Percentiles rank a stretch among this genome's conserved stretches.
Evolutionary conservation across 2,329 filamentous ascomycete genomes (phyloP).

Genomic region (Waltergamsia citrina): DNA sequence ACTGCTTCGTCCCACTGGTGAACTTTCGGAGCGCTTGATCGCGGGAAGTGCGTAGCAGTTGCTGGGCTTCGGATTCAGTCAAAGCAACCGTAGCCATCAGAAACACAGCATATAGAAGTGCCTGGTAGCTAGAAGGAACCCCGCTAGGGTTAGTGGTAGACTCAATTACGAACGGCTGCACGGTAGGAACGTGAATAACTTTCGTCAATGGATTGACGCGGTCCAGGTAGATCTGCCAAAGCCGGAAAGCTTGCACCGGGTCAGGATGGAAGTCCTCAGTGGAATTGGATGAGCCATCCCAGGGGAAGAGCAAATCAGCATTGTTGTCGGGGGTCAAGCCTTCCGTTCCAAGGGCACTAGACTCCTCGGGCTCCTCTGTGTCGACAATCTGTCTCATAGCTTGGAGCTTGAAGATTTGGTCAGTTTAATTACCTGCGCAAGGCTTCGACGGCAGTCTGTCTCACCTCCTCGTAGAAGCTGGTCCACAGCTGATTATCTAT

Average conservation of each 20-base stretch:
- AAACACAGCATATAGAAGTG: conserved; percentile 58
- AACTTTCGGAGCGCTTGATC: conserved; percentile 41
- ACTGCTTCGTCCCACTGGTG: conserved; percentile 38
- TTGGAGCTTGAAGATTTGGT: conserved; percentile 31
- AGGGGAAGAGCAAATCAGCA: conserved; percentile 36
- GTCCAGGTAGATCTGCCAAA: conserved; percentile 69
- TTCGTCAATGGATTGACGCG: conserved; percentile 69
- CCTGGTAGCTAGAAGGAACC: conserved; percentile 49
- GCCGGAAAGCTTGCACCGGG: conserved; percentile 54
- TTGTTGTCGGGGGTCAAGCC: conserved; percentile 41
- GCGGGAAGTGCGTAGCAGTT: conserved; percentile 38
- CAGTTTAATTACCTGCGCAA: not conserved
- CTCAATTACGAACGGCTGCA: conserved; percentile 57
- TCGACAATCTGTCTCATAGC: conserved; percentile 52
- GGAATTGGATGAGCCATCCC: conserved; percentile 26
- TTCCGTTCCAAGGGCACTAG: conserved; percentile 37
- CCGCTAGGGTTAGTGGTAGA: conserved; percentile 46
- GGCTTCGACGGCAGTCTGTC: conserved; percentile 11
- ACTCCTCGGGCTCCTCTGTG: conserved; percentile 35
- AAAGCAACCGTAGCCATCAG: conserved; percentile 49
- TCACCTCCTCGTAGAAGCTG: conserved; percentile 46
- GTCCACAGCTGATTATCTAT: conserved; percentile 47
- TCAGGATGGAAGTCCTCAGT: conserved; percentile 51
- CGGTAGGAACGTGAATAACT: conserved; percentile 59
- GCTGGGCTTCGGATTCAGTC: conserved; percentile 41